phyloP scores from a whole-genome alignment of 2,329 filamentous ascomycete species.

The Emmonsia crescens region DNA sequence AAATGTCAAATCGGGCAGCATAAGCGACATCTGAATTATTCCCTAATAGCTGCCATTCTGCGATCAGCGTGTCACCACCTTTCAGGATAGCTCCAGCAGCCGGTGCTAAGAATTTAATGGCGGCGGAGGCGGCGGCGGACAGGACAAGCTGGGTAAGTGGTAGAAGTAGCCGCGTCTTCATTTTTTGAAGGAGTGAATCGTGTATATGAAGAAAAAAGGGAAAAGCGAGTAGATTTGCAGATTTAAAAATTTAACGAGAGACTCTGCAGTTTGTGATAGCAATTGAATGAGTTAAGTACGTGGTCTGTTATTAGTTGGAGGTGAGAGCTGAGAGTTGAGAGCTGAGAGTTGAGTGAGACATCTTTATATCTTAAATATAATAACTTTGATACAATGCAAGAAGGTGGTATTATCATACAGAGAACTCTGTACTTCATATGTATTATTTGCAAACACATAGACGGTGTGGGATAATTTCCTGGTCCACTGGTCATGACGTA shows the following conservation, averaged over 20 bases:
- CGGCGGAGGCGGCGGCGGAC: not conserved
- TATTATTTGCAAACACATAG: not conserved
- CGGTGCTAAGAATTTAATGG: slow-evolving; percentile 43
- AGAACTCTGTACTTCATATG: no score
- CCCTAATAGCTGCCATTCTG: slow-evolving; percentile 49
- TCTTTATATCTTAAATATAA: no score
- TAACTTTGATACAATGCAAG: no score
- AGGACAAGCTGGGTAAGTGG: slow-evolving; percentile 7
- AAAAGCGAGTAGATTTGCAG: not conserved
- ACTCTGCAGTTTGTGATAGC: not conserved
- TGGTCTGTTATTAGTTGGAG: not conserved
- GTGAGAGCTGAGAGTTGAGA: not conserved
- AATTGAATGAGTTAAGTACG: not conserved
- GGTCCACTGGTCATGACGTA: not conserved
- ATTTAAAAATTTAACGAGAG: not conserved
- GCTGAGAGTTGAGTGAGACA: not conserved
- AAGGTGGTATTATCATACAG: no score
- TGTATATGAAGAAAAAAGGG: not conserved
- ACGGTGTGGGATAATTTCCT: not conserved
- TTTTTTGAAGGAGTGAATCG: not conserved
- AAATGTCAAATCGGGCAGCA: slow-evolving; percentile 46
- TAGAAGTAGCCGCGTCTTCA: not conserved
- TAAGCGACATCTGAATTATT: slow-evolving; percentile 39
- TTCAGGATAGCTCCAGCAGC: slow-evolving; percentile 40
- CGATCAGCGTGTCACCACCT: slow-evolving; percentile 40